Evolutionary conservation across 768 basidiomycete species (phyloP), one percentile per base, ranked within the genome.

Genomic region (Gautieria morchelliformis): DNA sequence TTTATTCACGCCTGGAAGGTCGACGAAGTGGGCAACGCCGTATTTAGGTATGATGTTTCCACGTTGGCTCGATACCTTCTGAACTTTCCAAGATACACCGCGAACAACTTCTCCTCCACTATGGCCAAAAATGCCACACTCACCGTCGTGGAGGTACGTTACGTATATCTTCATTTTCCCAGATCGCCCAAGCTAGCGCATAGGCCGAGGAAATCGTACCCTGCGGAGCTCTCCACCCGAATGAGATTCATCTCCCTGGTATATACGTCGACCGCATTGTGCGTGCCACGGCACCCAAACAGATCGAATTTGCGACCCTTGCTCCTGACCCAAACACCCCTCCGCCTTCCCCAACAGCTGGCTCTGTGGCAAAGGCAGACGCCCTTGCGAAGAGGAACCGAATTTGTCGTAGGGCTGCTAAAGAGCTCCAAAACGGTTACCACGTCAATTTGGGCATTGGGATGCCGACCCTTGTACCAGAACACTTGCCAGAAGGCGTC

Each of bases 191-290:
- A 33, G 3, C 32, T 51, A 11, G 17, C 22, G 30, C 8, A 27
- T 50, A 90, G 88, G 93, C 93, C 1, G 93, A 96, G 65, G 74
- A 91, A 62, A 93, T 96, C 57, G 90, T 95, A 24, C 87, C 92
- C 2, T 72, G 82, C 32, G 93, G 93, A 12, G 78, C 83, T 7
- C 73, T 96, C 58, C 88, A 88, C 51, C 87, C 92, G 14, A 84
- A 87, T 65, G 75, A 82, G 27, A 83, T 96, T 56, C 93, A 92
- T 66, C 69, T 91, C 19, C 89, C 88, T 3, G 87, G 88, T 24
- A 83, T 90, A 64, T 93, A 92, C 68, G 85, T 96, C 59, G 85
- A 96, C 71, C 84, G 93, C 53, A 86, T 96, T 60, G 89, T 96
- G 51, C 74, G 75, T 48, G 83, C 93, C 9, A 87, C 84, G 0